Conservation (phyloP, 257 asterid genomes). For the Voacanga thouarsii region DNA sequence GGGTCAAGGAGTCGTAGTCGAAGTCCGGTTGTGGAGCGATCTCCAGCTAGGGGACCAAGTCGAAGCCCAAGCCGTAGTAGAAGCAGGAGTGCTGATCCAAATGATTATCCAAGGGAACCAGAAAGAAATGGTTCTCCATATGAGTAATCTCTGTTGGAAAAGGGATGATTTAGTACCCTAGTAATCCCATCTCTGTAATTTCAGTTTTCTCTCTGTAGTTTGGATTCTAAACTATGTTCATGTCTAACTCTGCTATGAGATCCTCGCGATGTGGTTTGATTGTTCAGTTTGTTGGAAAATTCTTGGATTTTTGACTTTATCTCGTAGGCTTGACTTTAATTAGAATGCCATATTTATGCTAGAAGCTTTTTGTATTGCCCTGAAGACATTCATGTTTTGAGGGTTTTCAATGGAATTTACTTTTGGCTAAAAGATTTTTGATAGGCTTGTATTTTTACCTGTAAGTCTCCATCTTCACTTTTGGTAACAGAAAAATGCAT, state of each 20-base stretch:
- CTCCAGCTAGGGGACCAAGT: constrained; percentile 31
- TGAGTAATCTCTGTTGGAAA: not conserved
- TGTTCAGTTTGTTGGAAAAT: not conserved
- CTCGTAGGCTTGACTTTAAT: not conserved
- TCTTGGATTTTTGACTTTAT: not conserved
- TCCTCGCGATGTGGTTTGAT: not conserved
- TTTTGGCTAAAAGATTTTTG: too few species aligned
- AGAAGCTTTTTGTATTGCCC: not conserved
- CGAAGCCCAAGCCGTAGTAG: constrained; percentile 28
- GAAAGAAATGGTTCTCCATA: constrained; percentile 33
- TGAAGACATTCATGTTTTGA: too few species aligned
- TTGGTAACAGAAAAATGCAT: too few species aligned
- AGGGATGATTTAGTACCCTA: not conserved
- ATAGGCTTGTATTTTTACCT: too few species aligned
- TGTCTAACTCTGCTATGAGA: not conserved
- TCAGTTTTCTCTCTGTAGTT: not conserved
- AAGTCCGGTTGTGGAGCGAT: constrained; percentile 47
- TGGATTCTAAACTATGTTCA: not conserved
- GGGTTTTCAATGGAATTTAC: too few species aligned
- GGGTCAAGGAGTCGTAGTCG: constrained; percentile 52
- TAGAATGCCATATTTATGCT: too few species aligned
- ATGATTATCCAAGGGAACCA: constrained; percentile 20
- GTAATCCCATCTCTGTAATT: not conserved
- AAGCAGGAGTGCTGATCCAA: constrained; percentile 31
- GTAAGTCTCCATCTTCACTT: too few species aligned